Conservation (phyloP, 805 yeast species). For the Hanseniaspora thailandica region DNA sequence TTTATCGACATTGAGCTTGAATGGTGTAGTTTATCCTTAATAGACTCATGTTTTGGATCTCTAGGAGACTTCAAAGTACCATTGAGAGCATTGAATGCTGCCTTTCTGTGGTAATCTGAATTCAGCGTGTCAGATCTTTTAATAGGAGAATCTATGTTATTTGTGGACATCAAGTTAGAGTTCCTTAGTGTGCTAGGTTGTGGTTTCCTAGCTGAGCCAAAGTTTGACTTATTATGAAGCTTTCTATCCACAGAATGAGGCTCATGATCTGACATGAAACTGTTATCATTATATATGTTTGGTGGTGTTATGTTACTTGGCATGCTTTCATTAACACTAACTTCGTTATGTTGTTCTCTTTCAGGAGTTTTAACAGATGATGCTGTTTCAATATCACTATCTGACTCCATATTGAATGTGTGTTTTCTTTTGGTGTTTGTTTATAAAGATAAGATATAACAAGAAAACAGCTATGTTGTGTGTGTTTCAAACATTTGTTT, state of each 20-base stretch:
- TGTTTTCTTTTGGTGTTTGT: background rate
- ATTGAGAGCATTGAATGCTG: background rate
- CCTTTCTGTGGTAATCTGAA: background rate
- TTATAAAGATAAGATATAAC: background rate
- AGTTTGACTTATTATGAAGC: background rate
- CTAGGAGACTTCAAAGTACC: background rate
- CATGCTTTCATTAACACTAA: background rate
- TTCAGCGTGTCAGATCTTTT: background rate
- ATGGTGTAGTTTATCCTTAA: background rate
- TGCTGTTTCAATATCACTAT: background rate
- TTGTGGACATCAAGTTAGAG: background rate
- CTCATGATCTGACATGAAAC: background rate
- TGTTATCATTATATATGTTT: background rate
- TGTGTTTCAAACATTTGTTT: too few species aligned
- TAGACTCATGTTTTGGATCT: background rate
- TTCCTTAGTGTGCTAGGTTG: background rate
- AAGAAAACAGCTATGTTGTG: background rate
- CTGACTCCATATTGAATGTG: background rate
- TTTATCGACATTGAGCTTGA: background rate
- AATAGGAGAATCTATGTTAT: background rate
- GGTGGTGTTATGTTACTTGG: background rate
- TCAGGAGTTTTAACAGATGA: background rate
- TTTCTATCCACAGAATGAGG: background rate
- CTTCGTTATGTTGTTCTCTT: background rate
- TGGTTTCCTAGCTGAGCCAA: background rate